Base-by-base conservation (phyloP, 2,329 filamentous ascomycete species). In the Emmonsiellopsis sp. region DNA sequence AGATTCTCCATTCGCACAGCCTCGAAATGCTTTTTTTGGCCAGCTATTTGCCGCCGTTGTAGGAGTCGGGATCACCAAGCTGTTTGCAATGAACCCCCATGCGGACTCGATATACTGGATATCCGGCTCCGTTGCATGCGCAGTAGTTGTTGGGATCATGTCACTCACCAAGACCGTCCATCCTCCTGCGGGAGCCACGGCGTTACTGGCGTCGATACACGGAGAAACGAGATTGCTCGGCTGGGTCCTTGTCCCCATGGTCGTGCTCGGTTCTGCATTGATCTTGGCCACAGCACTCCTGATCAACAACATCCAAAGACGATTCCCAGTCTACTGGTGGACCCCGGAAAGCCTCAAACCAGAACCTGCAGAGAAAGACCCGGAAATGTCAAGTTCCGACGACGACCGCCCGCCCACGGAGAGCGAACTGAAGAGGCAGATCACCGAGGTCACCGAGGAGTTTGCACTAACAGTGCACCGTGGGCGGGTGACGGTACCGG, bases 171-270 rank as follows among this genome's bases (percentile, higher is more conserved):
- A 84, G 51, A 88, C 85, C 0, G 76, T 87, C 0, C 85, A 90
- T 59, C 86, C 86, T 0, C 87, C 86, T 0, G 86, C 85, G 0
- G 86, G 87, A 4, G 86, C 86, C 7, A 90, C 86, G 0, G 86
- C 85, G 0, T 69, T 91, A 1, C 70, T 90, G 31, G 84, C 85
- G 0, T 83, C 85, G 0, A 74, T 82, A 1, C 80, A 83, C 54
- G 70, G 76, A 2, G 70, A 73, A 1, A 71, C 82, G 1, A 72
- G 76, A 8, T 60, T 62, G 0, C 66, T 89, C 9, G 85, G 85
- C n/a, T 90, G 86, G 87, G 81, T 77, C 55, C 68, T 88, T 10
- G 64, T 89, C 5, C 80, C 83, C 0, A 70, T 87, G 5, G 75
- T 88, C 14, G 51, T 85, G 39, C 69, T 89, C 21, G 82, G 80